phyloP scores from a whole-genome alignment of 495 filamentous ascomycete genomes.

The Penicillium roqueforti region DNA sequence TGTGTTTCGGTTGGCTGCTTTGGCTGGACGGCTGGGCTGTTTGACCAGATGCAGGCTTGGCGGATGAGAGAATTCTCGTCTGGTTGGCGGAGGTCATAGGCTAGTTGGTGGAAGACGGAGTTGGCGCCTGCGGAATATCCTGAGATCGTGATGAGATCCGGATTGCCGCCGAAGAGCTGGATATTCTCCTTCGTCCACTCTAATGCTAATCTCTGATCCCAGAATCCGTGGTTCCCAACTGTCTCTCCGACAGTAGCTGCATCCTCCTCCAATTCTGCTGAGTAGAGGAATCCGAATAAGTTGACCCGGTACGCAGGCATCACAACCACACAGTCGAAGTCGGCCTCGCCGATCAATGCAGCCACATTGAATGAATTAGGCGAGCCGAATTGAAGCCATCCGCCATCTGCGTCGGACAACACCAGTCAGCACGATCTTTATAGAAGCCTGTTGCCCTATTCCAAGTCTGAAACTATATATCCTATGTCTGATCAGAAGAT shows the following conservation, averaged over 20 bases:
- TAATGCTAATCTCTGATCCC: slow-evolving; percentile 61
- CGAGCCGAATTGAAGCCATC: slow-evolving; percentile 54
- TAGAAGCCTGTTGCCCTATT: background rate
- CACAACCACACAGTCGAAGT: slow-evolving; percentile 52
- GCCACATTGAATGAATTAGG: slow-evolving; percentile 45
- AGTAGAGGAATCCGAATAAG: slow-evolving; percentile 63
- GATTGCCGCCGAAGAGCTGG: slow-evolving; percentile 58
- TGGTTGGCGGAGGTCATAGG: slow-evolving; percentile 50
- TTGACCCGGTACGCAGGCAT: slow-evolving; percentile 68
- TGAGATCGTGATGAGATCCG: slow-evolving; percentile 58
- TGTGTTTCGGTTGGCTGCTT: slow-evolving; percentile 44
- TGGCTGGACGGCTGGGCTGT: slow-evolving; percentile 53
- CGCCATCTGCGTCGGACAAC: slow-evolving; percentile 39
- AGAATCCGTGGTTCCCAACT: slow-evolving; percentile 61
- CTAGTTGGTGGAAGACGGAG: slow-evolving; percentile 56
- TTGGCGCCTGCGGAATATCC: slow-evolving; percentile 64
- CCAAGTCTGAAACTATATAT: background rate
- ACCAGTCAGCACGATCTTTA: background rate
- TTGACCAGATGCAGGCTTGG: slow-evolving; percentile 51
- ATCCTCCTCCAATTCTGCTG: slow-evolving; percentile 46
- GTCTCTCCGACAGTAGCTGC: slow-evolving; percentile 42
- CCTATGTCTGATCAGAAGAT: background rate
- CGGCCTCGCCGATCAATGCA: slow-evolving; percentile 48
- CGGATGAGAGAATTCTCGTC: slow-evolving; percentile 38
- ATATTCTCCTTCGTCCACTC: slow-evolving; percentile 64